Evolutionary conservation across 176 grass and related monocot genomes (phyloP).

Genomic region (Cenchrus purpureus): DNA sequence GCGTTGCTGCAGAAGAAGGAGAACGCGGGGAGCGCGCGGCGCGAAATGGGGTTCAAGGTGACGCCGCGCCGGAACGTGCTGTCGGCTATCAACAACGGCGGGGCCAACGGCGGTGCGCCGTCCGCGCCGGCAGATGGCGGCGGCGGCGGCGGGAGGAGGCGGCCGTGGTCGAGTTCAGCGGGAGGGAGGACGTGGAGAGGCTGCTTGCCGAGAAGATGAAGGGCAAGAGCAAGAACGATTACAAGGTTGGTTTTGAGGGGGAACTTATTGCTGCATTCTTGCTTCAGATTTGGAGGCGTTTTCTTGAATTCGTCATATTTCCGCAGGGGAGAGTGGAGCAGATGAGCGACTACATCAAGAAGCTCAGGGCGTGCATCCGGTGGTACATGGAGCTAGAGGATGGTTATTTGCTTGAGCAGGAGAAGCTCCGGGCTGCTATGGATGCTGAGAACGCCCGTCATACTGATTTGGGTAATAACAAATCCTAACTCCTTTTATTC

Average conservation of each 20-base stretch:
- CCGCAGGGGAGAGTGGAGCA: conserved; percentile 74
- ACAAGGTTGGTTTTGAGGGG: conserved; percentile 56
- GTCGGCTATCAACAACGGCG: conserved; percentile 65
- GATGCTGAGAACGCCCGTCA: conserved; percentile 59
- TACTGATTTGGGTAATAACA: conserved; percentile 77
- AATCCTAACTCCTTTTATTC: not conserved
- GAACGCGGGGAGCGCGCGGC: conserved; percentile 58
- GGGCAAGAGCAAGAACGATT: conserved; percentile 81
- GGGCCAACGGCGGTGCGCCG: conserved; percentile 7
- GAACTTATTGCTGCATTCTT: not conserved
- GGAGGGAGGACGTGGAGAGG: conserved; percentile 83
- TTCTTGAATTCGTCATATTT: not conserved
- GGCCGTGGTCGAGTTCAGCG: conserved; percentile 57
- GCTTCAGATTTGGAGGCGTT: not conserved
- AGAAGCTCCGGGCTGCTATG: conserved; percentile 58
- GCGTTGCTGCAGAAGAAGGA: conserved; percentile 63
- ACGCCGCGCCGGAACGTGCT: conserved; percentile 59
- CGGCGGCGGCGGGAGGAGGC: not conserved
- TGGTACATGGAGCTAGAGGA: conserved; percentile 80
- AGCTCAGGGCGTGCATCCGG: conserved; percentile 68
- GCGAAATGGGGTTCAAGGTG: conserved; percentile 46
- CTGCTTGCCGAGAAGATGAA: conserved; percentile 94
- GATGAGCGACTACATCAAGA: conserved; percentile 89
- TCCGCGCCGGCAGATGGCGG: not conserved
- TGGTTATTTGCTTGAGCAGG: conserved; percentile 67